Percentiles rank a stretch among this genome's conserved stretches.
Conservation (phyloP, 495 filamentous ascomycete species). For the Parathielavia hyrcaniae region DNA sequence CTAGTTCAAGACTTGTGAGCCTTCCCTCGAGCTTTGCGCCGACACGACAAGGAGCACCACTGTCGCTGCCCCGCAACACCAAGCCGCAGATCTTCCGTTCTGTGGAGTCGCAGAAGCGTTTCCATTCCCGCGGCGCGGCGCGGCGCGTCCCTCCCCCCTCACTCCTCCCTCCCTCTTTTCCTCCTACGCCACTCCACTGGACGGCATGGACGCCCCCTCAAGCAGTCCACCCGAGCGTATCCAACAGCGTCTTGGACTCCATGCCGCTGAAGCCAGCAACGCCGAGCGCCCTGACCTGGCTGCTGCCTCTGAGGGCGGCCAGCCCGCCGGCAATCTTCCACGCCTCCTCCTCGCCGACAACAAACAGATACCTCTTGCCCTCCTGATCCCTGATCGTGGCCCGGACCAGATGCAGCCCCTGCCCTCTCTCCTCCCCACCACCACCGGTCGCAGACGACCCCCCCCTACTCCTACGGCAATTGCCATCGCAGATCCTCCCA, state of each 20-base stretch:
- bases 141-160: not conserved
- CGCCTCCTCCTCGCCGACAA: constrained; percentile 72
- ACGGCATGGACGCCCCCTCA: not conserved
- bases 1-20: too few relatives aligned
- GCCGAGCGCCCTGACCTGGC: constrained; percentile 61
- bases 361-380: constrained; percentile 73
- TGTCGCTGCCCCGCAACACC: too few relatives aligned
- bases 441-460: constrained; percentile 28
- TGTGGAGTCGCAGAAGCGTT: too few relatives aligned
- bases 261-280: constrained; percentile 52
- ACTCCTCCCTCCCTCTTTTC: not conserved
- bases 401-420: constrained; percentile 69
- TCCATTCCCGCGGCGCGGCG: not conserved
- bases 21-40: too few relatives aligned
- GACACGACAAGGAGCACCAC: too few relatives aligned
- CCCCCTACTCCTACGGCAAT: constrained; percentile 44
- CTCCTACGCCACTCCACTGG: too few relatives aligned
- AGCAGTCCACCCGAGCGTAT: constrained; percentile 51
- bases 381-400: constrained; percentile 80
- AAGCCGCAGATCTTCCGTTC: too few relatives aligned
- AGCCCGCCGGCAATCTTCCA: constrained; percentile 90
- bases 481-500: constrained; percentile 55
- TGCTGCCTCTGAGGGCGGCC: constrained; percentile 64
- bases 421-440: constrained; percentile 46
- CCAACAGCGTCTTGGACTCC: constrained; percentile 57